Evolutionary conservation across 805 yeast genomes (phyloP), one percentile per base, ranked within the genome.

Genomic region (Nakazawaea molendinolei): DNA sequence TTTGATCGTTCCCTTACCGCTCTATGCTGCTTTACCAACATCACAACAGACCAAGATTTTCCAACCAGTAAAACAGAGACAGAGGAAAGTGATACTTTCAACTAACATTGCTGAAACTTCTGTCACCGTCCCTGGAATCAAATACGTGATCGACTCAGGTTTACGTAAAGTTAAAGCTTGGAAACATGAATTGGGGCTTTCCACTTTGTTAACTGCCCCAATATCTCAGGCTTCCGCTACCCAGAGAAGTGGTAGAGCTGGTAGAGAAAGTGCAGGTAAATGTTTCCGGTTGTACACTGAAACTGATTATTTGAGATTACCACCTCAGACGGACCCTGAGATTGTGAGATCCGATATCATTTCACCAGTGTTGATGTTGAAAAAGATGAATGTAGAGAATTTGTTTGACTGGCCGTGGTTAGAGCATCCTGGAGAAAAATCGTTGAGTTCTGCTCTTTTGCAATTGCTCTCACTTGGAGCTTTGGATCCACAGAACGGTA

Each of bases 61-160:
- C 47, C 65, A 71, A 15, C 73, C 76, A 16, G 58, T 82, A 1
- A 71, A 77, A 22, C 60, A 69, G n/a, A 68, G 79, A 48, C 74
- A 74, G 50, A 71, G 98, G 45, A 92, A 92, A 54, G 79, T 92
- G 28, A 84, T 92, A 20, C 60, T 92, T 40, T 86, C 97, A 6
- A 92, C 99, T 1, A 92, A 92, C 54, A 87, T 92, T 47, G 98
- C 99, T 1, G 99, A 92, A 63, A 92, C 99, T 0, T 92, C 98
- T 21, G 79, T 92, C 42, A 92, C 99, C 3, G 92, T 92, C 23
- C 79, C 95, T 10, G 98, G 98, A 2, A 92, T 92, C 13, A 74
- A 86, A 46, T 92, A 85, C 51, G 97, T 92, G 7, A 69, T 92
- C 17, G 99, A 92, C 58, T 75, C 94, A 0, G 99, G 99, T 0